phyloP scores from a whole-genome alignment of 2,329 filamentous ascomycete species.

The Thelonectria olida region DNA sequence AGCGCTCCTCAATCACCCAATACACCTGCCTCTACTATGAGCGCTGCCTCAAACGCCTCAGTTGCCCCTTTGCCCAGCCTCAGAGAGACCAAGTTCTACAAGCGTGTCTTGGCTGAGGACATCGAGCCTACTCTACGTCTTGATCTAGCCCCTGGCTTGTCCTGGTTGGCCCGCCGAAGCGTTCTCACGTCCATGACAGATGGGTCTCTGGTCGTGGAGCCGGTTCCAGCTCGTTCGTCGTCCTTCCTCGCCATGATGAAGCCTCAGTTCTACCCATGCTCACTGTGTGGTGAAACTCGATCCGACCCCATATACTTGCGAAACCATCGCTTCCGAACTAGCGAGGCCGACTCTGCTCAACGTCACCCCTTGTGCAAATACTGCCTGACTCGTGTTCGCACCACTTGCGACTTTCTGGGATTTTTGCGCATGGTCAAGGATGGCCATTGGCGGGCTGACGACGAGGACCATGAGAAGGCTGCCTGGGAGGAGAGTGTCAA shows the following conservation, averaged over 20 bases:
- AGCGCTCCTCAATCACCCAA: constrained; percentile 68
- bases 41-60: constrained; percentile 52
- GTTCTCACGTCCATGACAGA: constrained; percentile 86
- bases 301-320: constrained; percentile 76
- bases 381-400: constrained; percentile 83
- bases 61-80: constrained; percentile 64
- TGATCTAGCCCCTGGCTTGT: constrained; percentile 88
- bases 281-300: constrained; percentile 86
- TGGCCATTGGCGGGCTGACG: constrained; percentile 87
- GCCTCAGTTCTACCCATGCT: constrained; percentile 74
- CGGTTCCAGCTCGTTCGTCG: constrained; percentile 70
- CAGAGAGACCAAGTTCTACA: constrained; percentile 94
- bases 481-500: constrained; percentile 96
- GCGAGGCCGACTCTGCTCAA: constrained; percentile 85
- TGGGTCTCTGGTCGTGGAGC: constrained; percentile 89
- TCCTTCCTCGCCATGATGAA: constrained; percentile 59
- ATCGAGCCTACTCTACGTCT: constrained; percentile 93
- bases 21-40: constrained; percentile 63
- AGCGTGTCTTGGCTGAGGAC: constrained; percentile 86
- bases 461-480: constrained; percentile 82
- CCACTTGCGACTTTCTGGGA: constrained; percentile 91
- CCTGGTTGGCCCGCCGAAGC: constrained; percentile 89
- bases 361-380: constrained; percentile 90
- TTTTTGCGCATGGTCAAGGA: constrained; percentile 93
- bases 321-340: constrained; percentile 88